Evolutionary conservation across 495 filamentous ascomycete genomes (phyloP), one percentile per base, ranked within the genome.

Genomic region (Gamarada debralockiae): DNA sequence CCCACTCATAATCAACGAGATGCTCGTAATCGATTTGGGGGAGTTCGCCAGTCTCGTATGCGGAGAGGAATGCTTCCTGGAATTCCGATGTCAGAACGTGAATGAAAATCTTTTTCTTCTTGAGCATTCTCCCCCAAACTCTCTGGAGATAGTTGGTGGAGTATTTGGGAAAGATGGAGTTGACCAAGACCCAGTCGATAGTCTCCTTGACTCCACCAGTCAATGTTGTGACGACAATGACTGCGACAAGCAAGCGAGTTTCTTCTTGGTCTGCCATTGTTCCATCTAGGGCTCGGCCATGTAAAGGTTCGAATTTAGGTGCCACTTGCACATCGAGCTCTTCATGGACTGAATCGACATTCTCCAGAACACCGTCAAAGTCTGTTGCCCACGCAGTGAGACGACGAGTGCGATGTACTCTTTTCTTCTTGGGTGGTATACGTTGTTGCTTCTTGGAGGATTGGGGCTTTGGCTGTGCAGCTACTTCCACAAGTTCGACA

Each of bases 1-100:
- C 72, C 89, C 93, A 95, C 62, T 96, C 84, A 59, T 95, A 95
- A 10, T 68, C 72, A 27, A 81, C 70, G 4, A 90, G 71, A 55
- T 95, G 66, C 33, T 83, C 69, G 54, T 82, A 92, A 65, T 96
- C 75, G 25, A 99, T 76, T 1, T 70, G 60, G 2, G 87, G 85
- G 0, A 97, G 55, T 45, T 85, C 72, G 8, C 78, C 78, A 2
- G 76, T 73, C 44, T 79, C 79, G 60, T 96, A 97, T 0, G 89
- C 95, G 37, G 78, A 74, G 17, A 91, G 68, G 63, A 89, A 96
- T 14, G 73, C 73, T 27, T 82, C 74, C 55, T 90, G 86, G 63
- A 97, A 95, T 55, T 87, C 82, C n/a, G 70, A 68, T 23, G 85
- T 83, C 61, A 97, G 69, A 48, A 82, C 80, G 6, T 85, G 73